Evolutionary conservation across 176 grass and related monocot genomes (phyloP), one percentile per base, ranked within the genome.

Genomic region (Hordeum marinum): DNA sequence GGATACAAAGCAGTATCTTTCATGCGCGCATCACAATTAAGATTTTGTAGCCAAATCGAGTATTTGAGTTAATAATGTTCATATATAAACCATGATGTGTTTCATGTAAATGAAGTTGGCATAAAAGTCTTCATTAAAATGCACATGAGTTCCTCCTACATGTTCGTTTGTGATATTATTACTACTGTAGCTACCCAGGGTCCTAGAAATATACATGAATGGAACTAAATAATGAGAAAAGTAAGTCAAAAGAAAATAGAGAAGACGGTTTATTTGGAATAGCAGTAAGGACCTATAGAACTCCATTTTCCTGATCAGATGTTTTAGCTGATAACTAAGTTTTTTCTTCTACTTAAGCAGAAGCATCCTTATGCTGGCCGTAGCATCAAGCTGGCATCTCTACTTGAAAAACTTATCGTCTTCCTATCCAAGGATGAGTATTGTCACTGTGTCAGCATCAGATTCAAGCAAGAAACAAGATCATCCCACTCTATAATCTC

Each of bases 1-100:
- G 70, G 41, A 77, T 40, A 71, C 11, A 41, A 18, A 72, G 15
- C 29, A 69, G 55, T 63, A 15, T 52, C 35, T 18, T 2, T 42
- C 75, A 88, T 89, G 68, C 27, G 77, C 46, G 55, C 54, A 82
- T 32, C 32, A 24, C 34, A 82, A 48, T 70, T 71, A 41, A 18
- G 17, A 26, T 63, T 71, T 68, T 77, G 40, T 67, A 21, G 58
- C 41, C 63, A 68, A 66, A 80, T 75, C 31, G 48, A 52, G 60
- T 57, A 35, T 72, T 65, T 57, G 48, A 63, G 60, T 66, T 54
- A 12, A 72, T 54, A 20, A 72, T 84, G 46, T 48, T 29, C 17
- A 25, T 15, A 75, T 89, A 68, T 23, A 75, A 75, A 20, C 55
- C 26, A 76, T 61, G 11, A 85, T 80, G 79, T 34, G 8, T 84